Evolutionary conservation across 805 yeast genomes (phyloP).

Genomic region (Pichia cephalocereana): DNA sequence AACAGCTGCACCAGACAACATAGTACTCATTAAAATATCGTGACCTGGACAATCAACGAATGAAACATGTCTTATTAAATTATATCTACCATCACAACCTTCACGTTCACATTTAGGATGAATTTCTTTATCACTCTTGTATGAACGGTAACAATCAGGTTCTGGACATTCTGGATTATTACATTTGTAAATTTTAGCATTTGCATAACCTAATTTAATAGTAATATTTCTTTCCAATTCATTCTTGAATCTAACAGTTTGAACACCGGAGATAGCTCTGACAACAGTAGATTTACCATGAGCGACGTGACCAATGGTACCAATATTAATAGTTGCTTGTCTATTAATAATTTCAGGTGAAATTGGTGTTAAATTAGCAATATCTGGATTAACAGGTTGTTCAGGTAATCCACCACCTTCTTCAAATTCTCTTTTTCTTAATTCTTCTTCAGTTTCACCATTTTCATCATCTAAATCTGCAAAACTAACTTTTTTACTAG

Average conservation of each 20-base stretch:
- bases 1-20: conserved; percentile 99
- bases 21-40: conserved; percentile 99
- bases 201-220: conserved; percentile 96
- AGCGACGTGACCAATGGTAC: conserved; percentile 98
- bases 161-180: conserved; percentile 78
- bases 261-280: conserved; percentile 98
- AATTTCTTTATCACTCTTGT: conserved; percentile 90
- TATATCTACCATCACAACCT: conserved; percentile 85
- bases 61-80: conserved; percentile 89
- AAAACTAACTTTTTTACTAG: conserved; percentile 74
- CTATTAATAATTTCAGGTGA: conserved; percentile 95
- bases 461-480: conserved; percentile 58
- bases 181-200: conserved; percentile 95
- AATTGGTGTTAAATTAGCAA: conserved; percentile 69
- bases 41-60: conserved; percentile 99
- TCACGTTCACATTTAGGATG: conserved; percentile 84
- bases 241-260: conserved; percentile 97
- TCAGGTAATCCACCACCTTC: conserved; percentile 98
- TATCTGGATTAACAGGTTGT: conserved; percentile 88
- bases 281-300: conserved; percentile 98
- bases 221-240: conserved; percentile 99
- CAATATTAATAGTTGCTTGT: conserved; percentile 98
- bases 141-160: conserved; percentile 92
- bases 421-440: conserved; percentile 76
- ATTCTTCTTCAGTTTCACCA: conserved; percentile 60